Conservation (phyloP, 352 stramenopile species). For the Globisporangium canariense region DNA sequence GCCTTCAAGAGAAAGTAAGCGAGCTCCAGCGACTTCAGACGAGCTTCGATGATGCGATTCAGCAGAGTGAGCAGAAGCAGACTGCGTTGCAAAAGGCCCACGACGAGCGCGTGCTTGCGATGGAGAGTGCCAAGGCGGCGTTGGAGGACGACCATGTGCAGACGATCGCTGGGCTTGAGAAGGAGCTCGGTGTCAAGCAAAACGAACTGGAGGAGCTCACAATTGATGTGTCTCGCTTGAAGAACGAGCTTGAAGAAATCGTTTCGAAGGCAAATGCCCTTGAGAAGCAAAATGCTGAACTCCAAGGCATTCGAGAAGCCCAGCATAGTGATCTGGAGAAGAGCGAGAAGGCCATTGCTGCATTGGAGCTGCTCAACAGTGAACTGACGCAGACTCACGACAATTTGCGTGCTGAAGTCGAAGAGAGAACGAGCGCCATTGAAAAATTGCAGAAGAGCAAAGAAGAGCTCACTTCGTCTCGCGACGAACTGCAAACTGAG, state of each 20-base stretch:
- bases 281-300: neutral
- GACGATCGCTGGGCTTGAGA: conserved; percentile 20
- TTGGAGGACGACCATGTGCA: conserved; percentile 17
- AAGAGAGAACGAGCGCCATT: conserved; percentile 1
- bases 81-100: conserved; percentile 19
- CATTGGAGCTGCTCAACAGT: neutral
- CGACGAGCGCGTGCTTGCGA: conserved; percentile 13
- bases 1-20: conserved; percentile 4
- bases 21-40: conserved; percentile 9
- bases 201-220: conserved; percentile 16
- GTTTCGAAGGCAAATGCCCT: neutral
- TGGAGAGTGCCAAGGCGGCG: conserved; percentile 1
- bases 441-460: neutral
- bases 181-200: neutral
- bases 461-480: neutral
- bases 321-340: neutral
- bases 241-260: neutral
- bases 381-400: neutral
- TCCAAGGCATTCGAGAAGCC: neutral
- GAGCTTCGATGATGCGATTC: conserved; percentile 5
- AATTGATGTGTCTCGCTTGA: neutral
- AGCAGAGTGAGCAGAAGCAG: conserved; percentile 17
- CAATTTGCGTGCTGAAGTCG: neutral
- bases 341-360: neutral
- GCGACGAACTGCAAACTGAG: neutral